Conservation (phyloP, 176 grass and related monocot species). For the Ampelocalamus luodianensis region DNA sequence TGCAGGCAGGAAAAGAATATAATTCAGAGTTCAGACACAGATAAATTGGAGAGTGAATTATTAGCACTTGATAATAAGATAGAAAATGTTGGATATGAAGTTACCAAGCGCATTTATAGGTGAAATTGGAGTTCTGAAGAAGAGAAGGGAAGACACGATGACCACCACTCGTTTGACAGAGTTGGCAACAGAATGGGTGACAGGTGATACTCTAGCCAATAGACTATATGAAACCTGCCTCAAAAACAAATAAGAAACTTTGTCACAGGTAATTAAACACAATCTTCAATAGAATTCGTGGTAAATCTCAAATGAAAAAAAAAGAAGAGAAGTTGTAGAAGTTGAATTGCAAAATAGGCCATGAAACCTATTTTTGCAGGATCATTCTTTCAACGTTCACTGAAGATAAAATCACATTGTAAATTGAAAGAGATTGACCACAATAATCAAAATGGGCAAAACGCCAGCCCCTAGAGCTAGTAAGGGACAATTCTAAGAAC, state of each 20-base stretch:
- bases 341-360: not conserved
- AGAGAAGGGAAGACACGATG: slow-evolving; percentile 72
- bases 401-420: not conserved
- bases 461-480: slow-evolving; percentile 3
- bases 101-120: slow-evolving; percentile 79
- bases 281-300: not conserved
- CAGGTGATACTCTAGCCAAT: slow-evolving; percentile 75
- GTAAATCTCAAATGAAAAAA: not conserved
- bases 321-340: not conserved
- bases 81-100: not conserved
- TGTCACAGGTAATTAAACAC: not conserved
- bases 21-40: slow-evolving; percentile 18
- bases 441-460: slow-evolving; percentile 2
- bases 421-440: not conserved
- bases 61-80: slow-evolving; percentile 2
- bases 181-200: slow-evolving; percentile 83
- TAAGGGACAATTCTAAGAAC: slow-evolving; percentile 8
- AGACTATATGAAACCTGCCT: slow-evolving; percentile 82
- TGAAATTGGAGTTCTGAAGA: slow-evolving; percentile 82
- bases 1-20: slow-evolving; percentile 15
- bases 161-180: slow-evolving; percentile 85
- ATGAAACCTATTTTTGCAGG: slow-evolving; percentile 4
- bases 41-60: not conserved
- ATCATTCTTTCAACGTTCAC: not conserved
- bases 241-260: slow-evolving; percentile 20